Evolutionary conservation across 306 rosid species (phyloP).

Genomic region (Hippophae gyantsensis): DNA sequence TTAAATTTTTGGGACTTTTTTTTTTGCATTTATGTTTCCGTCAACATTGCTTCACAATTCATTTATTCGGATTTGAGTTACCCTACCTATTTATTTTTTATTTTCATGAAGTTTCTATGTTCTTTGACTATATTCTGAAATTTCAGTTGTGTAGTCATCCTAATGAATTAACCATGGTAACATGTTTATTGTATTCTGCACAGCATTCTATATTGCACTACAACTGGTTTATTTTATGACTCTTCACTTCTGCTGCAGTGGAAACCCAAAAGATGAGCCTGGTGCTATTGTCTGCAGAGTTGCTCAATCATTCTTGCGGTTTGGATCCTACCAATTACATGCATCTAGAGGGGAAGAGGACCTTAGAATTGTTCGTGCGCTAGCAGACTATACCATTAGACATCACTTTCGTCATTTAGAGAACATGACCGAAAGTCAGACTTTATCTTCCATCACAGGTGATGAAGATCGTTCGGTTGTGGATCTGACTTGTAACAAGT

Average conservation of each 20-base stretch:
- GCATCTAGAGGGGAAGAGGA: constrained; percentile 77
- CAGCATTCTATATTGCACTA: no score
- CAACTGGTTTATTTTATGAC: neutral
- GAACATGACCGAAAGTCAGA: constrained; percentile 75
- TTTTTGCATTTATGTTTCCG: neutral
- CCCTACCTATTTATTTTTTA: neutral
- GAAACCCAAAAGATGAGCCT: constrained; percentile 90
- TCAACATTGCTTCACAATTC: constrained; percentile 1
- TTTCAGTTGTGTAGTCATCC: neutral
- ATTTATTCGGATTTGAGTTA: neutral
- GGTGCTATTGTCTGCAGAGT: constrained; percentile 94
- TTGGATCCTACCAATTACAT: constrained; percentile 94
- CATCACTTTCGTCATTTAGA: constrained; percentile 88
- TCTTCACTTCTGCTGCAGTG: constrained; percentile 35
- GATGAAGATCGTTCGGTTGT: constrained; percentile 64
- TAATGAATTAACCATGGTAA: constrained; percentile 6
- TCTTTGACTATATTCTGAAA: neutral
- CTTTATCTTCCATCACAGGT: constrained; percentile 78
- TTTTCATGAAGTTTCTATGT: neutral
- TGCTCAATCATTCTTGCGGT: constrained; percentile 82
- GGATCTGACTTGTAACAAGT: constrained; percentile 94
- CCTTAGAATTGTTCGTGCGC: constrained; percentile 54
- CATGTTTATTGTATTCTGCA: neutral
- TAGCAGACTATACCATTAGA: constrained; percentile 82
- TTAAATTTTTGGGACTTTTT: constrained; percentile 1